These are phyloP conservation scores for Fonsecaea pugnacius DNA, from an alignment of 2,329 filamentous ascomycete genomes.

Conservation along the genomic window DNA sequence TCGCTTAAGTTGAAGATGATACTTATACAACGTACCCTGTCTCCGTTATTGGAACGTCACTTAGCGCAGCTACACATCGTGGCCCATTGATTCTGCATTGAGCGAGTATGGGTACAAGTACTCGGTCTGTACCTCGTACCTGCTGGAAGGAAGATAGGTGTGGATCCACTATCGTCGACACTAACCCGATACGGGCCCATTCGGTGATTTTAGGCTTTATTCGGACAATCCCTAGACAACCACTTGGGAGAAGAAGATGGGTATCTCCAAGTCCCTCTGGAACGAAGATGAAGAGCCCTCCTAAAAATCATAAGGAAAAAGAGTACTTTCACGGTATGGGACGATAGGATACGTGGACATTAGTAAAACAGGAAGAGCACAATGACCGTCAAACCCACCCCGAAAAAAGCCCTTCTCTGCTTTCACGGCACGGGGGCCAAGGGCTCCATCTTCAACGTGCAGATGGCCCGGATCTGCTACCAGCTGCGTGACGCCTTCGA, in stretches of 20 bases:
- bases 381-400: background rate
- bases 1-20: no score
- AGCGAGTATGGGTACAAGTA: no score
- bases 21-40: background rate
- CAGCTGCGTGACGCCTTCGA: constrained; percentile 11
- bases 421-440: background rate
- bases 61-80: background rate
- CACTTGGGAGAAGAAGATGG: background rate
- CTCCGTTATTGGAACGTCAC: background rate
- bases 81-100: no score
- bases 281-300: background rate
- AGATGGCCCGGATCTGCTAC: background rate
- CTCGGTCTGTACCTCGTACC: no score
- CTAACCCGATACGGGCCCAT: background rate
- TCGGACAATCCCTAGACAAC: background rate
- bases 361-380: background rate
- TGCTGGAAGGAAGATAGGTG: background rate
- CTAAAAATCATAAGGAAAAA: no score
- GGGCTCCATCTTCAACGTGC: background rate
- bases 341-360: background rate
- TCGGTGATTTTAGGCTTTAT: constrained; percentile 1
- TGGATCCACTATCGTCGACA: background rate
- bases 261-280: background rate
- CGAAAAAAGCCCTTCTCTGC: background rate
- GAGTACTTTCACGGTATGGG: background rate